Conservation (phyloP, 2,329 filamentous ascomycete genomes). For the Penicillium crustosum region DNA sequence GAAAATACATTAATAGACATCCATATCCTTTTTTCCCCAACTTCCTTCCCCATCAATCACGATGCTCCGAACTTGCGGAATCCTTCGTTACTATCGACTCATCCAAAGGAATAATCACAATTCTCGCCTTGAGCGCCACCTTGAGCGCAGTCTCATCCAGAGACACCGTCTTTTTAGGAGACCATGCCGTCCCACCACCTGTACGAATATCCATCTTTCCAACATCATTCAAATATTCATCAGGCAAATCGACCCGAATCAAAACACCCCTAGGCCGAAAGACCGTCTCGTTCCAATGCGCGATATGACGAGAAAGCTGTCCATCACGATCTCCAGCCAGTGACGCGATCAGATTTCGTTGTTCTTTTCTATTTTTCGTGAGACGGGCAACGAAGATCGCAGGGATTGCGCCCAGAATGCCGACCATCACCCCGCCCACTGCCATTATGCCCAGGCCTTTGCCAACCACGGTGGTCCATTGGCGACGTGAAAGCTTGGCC, state of each 20-base stretch:
- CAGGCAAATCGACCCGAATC: constrained; percentile 34
- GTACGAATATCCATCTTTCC: constrained; percentile 24
- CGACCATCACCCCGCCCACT: constrained; percentile 33
- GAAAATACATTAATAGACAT: neutral
- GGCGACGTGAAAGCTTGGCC: constrained; percentile 29
- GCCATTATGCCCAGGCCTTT: constrained; percentile 31
- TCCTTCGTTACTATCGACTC: neutral
- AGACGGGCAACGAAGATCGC: constrained; percentile 26
- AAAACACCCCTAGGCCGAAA: constrained; percentile 31
- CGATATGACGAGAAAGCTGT: constrained; percentile 24
- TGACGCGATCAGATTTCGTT: constrained; percentile 27
- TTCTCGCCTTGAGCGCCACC: constrained; percentile 25
- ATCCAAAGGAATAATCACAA: constrained; percentile 31
- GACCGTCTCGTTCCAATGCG: constrained; percentile 31
- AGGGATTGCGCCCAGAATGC: constrained; percentile 31
- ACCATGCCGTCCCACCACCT: neutral
- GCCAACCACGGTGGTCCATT: constrained; percentile 33
- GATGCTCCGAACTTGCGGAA: neutral
- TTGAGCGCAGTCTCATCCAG: constrained; percentile 23
- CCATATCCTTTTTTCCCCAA: neutral
- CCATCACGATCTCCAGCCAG: constrained; percentile 14
- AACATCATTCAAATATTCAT: constrained; percentile 28
- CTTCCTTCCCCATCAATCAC: neutral
- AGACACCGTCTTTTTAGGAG: constrained; percentile 2
- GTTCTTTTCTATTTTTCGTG: constrained; percentile 24